Base-by-base conservation (phyloP, 805 yeast genomes). In the Sugiyamaella chiloensis region DNA sequence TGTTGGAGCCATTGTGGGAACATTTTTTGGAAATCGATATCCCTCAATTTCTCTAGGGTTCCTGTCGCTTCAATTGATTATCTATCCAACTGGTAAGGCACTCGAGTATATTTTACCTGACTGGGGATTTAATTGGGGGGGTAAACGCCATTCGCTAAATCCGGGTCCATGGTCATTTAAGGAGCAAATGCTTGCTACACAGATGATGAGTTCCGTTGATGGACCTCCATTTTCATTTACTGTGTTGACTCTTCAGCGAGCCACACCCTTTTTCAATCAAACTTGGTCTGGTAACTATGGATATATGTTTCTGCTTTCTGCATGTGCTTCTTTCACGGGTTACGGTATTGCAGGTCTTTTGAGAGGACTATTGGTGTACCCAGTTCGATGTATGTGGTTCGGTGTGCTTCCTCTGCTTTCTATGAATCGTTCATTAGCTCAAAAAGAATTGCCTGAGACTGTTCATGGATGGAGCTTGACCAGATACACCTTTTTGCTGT, bases 271-370 rank as follows among this genome's bases (percentile, higher is more conserved):
- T 5, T 62, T 68, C 21, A 31, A 40, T 32, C 27, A 40, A 11
- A 23, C 16, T 11, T 48, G 52, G 52, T 52, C 49, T 60, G 65
- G 67, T 9, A 47, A 53, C n/a, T 72, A 76, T 61, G 76, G 80
- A 0, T 83, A 73, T 61, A 82, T 79, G 61, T 54, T 80, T 11
- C 55, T 79, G 26, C 67, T 82, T 30, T 65, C 76, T 1, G 52
- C 80, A 2, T 72, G 83, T 2, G 72, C 85, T 1, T 83, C 81
- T 59, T 78, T 77, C 52, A 64, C 83, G 53, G 89, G 88, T 19
- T 77, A 80, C 57, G 82, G 85, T 1, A 74, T 83, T 60, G 86
- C 87, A 4, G 83, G 85, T 43, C 57, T 82, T 19, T 72, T 81
- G 72, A 73, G 84, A 57, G 74, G 76, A 50, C 75, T 82, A 23